Base-by-base conservation (phyloP, 768 basidiomycete genomes). In the Cystofilobasidium macerans region DNA sequence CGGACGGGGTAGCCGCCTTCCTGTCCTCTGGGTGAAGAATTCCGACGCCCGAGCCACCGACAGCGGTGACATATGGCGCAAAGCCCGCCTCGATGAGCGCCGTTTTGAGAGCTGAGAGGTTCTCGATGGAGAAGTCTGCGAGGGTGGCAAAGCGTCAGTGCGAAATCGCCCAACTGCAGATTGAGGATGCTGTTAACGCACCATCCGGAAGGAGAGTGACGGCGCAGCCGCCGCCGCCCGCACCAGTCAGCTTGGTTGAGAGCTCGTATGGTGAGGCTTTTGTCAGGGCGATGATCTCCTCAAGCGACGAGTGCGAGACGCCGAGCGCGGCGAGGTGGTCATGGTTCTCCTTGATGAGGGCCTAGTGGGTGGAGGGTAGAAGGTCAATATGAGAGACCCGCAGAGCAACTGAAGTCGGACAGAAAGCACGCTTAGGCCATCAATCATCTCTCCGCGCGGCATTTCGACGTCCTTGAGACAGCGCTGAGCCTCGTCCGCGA, bases 211-310 rank as follows among this genome's bases (percentile, higher is more conserved):
- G 81, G 40, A 98, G 82, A 16, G 93, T 94, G 35, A 98, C 90
- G 6, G 92, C 86, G 73, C 95, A 98, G n/a, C 95, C 95, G 30
- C 95, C 95, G 45, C 95, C 95, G 35, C 95, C 95, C 11, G 95
- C 94, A 47, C 95, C 95, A 9, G 95, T 99, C 64, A 99, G 78
- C 79, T 97, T 95, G 71, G 73, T n/a, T 91, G 92, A 71, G 57
- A 98, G 79, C 7, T 14, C 51, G 77, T 86, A 87, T 11, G 85
- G 86, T 69, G 78, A 73, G 13, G 81, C 79, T 13, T 78, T 76
- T 0, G 91, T 89, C 70, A 81, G 84, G n/a, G 80, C 76, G 62
- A 85, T 83, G 70, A 97, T 91, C 26, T 80, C 77, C 76, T 99
- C 95, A 65, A 99, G 77, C 1, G 85, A 78, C 14, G 89, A 84